Evolutionary conservation across 2,329 filamentous ascomycete genomes (phyloP).

Genomic region (Phyllachora maydis): DNA sequence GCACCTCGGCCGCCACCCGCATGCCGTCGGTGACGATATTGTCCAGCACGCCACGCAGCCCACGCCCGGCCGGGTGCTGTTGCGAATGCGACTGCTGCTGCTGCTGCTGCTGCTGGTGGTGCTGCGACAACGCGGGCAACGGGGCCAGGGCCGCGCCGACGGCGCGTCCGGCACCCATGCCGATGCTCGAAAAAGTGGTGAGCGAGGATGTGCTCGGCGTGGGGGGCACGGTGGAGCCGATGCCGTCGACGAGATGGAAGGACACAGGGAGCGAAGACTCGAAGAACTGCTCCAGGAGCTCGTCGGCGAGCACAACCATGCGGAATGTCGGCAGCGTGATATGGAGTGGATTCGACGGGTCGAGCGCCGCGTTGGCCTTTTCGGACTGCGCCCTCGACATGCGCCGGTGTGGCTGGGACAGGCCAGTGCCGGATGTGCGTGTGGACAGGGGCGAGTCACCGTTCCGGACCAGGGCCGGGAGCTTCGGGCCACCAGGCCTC

Average conservation of each 20-base stretch:
- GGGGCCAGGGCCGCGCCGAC: conserved; percentile 15
- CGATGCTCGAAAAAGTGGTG: conserved; percentile 66
- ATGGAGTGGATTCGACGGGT: conserved; percentile 81
- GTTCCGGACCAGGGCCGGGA: too few relatives aligned
- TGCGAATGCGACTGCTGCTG: too few relatives aligned
- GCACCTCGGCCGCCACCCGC: conserved; percentile 82
- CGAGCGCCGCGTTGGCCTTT: conserved; percentile 72
- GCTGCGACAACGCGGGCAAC: conserved; percentile 22
- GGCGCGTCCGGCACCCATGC: conserved; percentile 27
- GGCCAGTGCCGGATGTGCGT: too few relatives aligned
- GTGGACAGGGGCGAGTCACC: too few relatives aligned
- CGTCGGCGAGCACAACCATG: conserved; percentile 94
- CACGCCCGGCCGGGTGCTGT: conserved; percentile 27
- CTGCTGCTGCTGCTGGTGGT: too few relatives aligned
- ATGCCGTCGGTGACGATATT: conserved; percentile 97
- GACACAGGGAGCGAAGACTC: conserved; percentile 87
- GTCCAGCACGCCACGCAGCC: conserved; percentile 79
- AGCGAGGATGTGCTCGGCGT: conserved; percentile 37
- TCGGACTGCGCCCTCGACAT: conserved; percentile 48
- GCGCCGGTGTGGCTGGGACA: conserved; percentile 14
- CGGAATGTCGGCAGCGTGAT: conserved; percentile 95
- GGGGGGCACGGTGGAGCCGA: conserved; percentile 15
- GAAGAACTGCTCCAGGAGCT: conserved; percentile 91
- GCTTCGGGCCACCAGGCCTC: conserved; percentile 4
- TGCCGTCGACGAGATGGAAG: conserved; percentile 63